Conservation (phyloP, 176 grass and related monocot genomes). For the Triticum timopheevii region DNA sequence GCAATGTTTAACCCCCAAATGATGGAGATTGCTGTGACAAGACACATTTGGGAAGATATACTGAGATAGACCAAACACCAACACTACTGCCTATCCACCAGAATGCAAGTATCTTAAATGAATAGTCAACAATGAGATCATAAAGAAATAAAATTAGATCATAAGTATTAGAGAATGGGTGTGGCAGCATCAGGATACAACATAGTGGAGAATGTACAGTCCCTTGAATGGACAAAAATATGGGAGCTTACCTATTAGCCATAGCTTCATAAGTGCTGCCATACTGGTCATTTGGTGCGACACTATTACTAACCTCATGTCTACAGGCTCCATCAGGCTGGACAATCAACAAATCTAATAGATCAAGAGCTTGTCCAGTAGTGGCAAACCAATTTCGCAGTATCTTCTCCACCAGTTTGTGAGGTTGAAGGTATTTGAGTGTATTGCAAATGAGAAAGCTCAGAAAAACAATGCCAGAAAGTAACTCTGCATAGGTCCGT, state of each 20-base stretch:
- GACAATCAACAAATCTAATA: slow-evolving; percentile 19
- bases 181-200: background rate
- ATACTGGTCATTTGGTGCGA: background rate
- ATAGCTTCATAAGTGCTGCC: slow-evolving; percentile 27
- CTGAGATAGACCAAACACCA: background rate
- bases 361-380: slow-evolving; percentile 27
- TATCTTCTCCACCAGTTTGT: slow-evolving; percentile 18
- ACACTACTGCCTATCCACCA: background rate
- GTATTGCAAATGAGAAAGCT: slow-evolving; percentile 37
- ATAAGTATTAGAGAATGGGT: background rate
- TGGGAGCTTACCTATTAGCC: slow-evolving; percentile 34
- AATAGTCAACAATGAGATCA: background rate
- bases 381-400: slow-evolving; percentile 29
- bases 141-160: background rate
- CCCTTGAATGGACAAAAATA: background rate
- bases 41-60: background rate
- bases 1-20: background rate
- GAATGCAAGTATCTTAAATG: slow-evolving; percentile 1
- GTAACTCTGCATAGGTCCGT: slow-evolving; percentile 36
- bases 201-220: background rate
- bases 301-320: slow-evolving; percentile 15
- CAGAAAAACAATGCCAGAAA: slow-evolving; percentile 32
- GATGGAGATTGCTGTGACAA: background rate
- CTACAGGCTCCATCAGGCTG: slow-evolving; percentile 22
- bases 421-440: slow-evolving; percentile 39